Base-by-base conservation (phyloP, 495 filamentous ascomycete species). In the Aspergillus leporis region DNA sequence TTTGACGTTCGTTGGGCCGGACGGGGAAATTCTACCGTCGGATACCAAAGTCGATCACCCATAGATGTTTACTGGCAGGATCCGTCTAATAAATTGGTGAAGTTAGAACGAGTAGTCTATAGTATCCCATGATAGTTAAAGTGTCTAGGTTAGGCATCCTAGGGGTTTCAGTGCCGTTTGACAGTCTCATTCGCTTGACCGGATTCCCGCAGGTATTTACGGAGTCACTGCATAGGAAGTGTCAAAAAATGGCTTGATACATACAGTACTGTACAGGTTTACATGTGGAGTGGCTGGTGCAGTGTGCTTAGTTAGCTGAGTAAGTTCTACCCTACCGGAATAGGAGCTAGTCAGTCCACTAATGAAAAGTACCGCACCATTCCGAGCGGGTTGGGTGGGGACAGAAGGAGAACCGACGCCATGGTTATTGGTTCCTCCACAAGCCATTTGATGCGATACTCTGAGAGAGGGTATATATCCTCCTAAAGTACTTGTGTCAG, bases 401-500 rank as follows among this genome's bases (percentile, higher is more conserved):
- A 5, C 5, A 23, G 7, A n/a, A 22, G 32, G 8, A 34, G 51
- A 53, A 53, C 51, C 51, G 51, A 53, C 12, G 32, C 30, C 51
- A 53, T 53, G 51, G 51, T 40, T 53, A 34, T 47, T 47, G 43
- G 51, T 18, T 40, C 51, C 51, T 53, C 51, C 51, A 23, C 30
- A 23, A 8, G 3, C 19, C 19, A 23, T 47, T 47, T 3, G 43
- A 3, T 47, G 3, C 1, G 12, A 18, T 12, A 14, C 25, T 28
- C 25, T 28, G 25, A 6, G 3, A 28, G 25, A 28, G 25, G 6
- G 6, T 6, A 28, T 28, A 28, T 28, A 28, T 28, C 25, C 3
- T 28, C 25, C 25, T 28, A n/a, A n/a, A n/a, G n/a, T n/a, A 28
- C 25, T 28, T 3, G 25, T 28, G 25, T 28, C 25, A 28, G 6